Evolutionary conservation across 805 yeast species (phyloP), one percentile per base, ranked within the genome.

Genomic region (Kuraishia piskuri): DNA sequence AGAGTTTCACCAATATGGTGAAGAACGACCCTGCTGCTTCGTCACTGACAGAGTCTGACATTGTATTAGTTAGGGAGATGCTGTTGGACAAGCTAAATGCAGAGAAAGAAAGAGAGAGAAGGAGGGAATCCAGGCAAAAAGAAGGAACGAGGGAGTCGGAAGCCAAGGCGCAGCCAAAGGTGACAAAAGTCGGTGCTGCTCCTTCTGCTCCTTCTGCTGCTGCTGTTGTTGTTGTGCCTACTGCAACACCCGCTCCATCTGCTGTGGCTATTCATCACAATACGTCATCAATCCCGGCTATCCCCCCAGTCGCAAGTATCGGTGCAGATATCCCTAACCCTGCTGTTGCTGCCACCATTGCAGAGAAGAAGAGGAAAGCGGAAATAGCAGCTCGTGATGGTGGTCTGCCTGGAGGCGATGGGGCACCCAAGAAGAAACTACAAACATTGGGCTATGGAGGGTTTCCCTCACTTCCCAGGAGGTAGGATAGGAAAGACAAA

Each of bases 1-100:
- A 22, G 2, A 24, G 21, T 2, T 53, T 53, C 19, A 26, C 14
- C 7, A 25, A 21, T 9, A 22, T 50, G 3, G 10, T 44, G 5
- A 19, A 47, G 22, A 20, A 19, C 21, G 24, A 50, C 5, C 23
- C 36, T 12, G 50, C 21, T n/a, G n/a, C 26, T 2, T n/a, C 25
- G 25, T 36, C 46, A 9, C 49, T 44, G 19, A 24, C 50, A 5
- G 31, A n/a, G 3, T 22, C 49, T 19, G 67, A 64, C 46, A 50
- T 56, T 22, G 46, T 51, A 14, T 48, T 55, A 20, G 55, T 65
- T 21, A 56, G 54, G 37, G 59, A 64, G 24, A 49, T 58, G 50
- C 53, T 65, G 1, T 31, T 54, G n/a, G 59, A 58, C 22, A 62
- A 56, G 22, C 31, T 46, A 14, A 49, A 23, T 21, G 45, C 52